Base-by-base conservation (phyloP, 2,329 filamentous ascomycete species). In the Sclerotinia subarctica region DNA sequence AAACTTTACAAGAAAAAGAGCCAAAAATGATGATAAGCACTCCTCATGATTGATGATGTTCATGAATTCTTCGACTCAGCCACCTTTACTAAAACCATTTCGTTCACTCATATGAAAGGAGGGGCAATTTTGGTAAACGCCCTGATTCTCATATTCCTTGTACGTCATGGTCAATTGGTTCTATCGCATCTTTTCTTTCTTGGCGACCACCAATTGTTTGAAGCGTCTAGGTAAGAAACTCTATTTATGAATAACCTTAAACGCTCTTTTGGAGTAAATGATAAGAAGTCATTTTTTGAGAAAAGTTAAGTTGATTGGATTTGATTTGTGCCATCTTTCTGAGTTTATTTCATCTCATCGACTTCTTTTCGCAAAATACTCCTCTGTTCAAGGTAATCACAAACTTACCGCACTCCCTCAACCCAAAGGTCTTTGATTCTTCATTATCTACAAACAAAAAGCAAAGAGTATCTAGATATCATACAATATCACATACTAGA, bases 141-240 rank as follows among this genome's bases (percentile, higher is more conserved):
- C 58, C 44, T 49, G 58, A 62, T 35, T 62, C 24, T 19, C 4
- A 11, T 29, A 35, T 29, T 49, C 44, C 58, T 49, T 49, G 19
- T 62, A 62, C 58, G 58, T 62, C 58, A 62, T 62, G 44, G 21
- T 32, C 58, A 60, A 42, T 60, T 60, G 58, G 44, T 29, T 60
- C 44, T 49, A 10, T 44, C 24, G 10, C 11, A 47, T 49, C 21
- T 35, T 49, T 19, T 49, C 44, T 35, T 60, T 49, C 44, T 60
- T 60, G 44, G 44, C 58, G n/a, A 29, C 38, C 44, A 62, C 44
- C 44, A 49, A 62, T 29, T 10, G 29, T 62, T 35, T 19, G 58
- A 35, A 49, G 58, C 58, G 29, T 13, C 21, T 35, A 57, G 38
- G 54, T 42, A 38, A 54, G 52, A 54, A 35, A 54, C 52, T 54